A percentile compares a stretch with the other conserved stretches of the same genome.
Conservation (phyloP, 805 yeast genomes). For the Saturnispora ahearnii region DNA sequence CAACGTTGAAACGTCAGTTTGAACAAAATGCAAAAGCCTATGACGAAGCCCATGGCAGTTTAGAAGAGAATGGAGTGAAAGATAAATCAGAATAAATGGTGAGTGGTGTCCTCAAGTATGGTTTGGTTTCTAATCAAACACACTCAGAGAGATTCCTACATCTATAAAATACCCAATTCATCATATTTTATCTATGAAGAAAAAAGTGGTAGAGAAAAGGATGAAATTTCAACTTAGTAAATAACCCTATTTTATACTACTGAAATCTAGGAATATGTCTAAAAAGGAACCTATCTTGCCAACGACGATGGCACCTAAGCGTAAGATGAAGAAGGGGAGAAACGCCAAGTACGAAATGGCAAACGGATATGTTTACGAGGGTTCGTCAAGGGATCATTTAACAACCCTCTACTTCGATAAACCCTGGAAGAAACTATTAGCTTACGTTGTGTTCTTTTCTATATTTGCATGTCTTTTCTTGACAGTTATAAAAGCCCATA, state of each 20-base stretch:
- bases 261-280: not conserved
- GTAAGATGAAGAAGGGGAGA: not conserved
- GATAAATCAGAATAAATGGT: slow-evolving; percentile 3
- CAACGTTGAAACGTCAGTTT: slow-evolving; percentile 18
- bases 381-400: not conserved
- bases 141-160: slow-evolving; percentile 6
- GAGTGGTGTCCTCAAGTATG: not conserved
- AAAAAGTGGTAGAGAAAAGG: not conserved
- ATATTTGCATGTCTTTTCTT: slow-evolving; percentile 11
- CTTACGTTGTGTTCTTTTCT: slow-evolving; percentile 9
- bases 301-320: slow-evolving; percentile 3
- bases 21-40: slow-evolving; percentile 19
- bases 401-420: slow-evolving; percentile 1
- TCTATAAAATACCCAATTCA: slow-evolving; percentile 2
- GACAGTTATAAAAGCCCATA: slow-evolving; percentile 5
- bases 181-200: not conserved
- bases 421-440: slow-evolving; percentile 10
- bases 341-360: slow-evolving; percentile 4
- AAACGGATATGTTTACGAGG: slow-evolving; percentile 2
- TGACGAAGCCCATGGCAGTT: slow-evolving; percentile 7
- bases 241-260: not conserved
- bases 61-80: not conserved
- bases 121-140: not conserved
- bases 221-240: not conserved
- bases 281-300: not conserved